Evolutionary conservation across 768 basidiomycete genomes (phyloP).

Genomic region (Suillus decipiens): DNA sequence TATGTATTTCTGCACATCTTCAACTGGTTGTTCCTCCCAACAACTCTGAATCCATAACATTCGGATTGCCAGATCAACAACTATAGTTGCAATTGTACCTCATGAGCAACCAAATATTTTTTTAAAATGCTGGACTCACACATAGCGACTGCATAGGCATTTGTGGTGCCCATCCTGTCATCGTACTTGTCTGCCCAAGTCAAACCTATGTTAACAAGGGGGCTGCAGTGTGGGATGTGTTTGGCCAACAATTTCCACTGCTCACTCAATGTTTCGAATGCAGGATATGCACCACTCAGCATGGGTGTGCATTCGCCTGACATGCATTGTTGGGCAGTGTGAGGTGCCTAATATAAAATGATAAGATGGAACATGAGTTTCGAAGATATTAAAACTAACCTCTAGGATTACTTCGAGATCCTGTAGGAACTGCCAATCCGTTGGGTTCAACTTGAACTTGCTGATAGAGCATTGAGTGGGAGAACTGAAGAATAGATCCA

Average conservation of each 20-base stretch:
- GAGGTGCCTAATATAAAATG: constrained; percentile 2
- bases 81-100: background rate
- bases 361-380: background rate
- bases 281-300: constrained; percentile 4
- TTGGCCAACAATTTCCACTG: constrained; percentile 3
- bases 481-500: constrained; percentile 7
- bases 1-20: background rate
- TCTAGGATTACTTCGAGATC: constrained; percentile 10
- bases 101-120: background rate
- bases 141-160: no score
- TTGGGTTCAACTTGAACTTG: background rate
- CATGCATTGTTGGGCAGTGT: constrained; percentile 6
- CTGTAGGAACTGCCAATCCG: constrained; percentile 8
- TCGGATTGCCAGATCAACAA: background rate
- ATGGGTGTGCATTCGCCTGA: background rate
- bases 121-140: background rate
- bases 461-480: background rate
- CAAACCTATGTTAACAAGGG: constrained; percentile 3
- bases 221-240: background rate
- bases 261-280: constrained; percentile 3
- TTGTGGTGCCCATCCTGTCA: background rate
- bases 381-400: constrained; percentile 2
- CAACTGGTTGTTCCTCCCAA: background rate
- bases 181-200: constrained; percentile 2
- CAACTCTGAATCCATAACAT: background rate